Evolutionary conservation across 2,329 filamentous ascomycete genomes (phyloP).

Genomic region (Fusarium sp.): DNA sequence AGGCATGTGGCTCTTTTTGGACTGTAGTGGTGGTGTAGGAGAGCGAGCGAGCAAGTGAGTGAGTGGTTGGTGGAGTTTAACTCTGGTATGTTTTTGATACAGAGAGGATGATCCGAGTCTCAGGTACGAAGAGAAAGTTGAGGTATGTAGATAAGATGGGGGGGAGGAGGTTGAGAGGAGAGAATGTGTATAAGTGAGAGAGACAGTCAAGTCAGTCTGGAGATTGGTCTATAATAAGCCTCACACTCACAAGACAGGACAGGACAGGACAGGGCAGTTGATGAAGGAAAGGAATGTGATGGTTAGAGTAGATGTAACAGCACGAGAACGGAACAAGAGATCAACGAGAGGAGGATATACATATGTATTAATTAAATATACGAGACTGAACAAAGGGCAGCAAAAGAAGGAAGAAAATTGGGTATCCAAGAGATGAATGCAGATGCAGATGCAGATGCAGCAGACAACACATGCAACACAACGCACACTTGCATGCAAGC

Average conservation of each 20-base stretch:
- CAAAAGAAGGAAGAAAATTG: not conserved
- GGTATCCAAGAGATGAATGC: not conserved
- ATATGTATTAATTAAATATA: slow-evolving; percentile 17
- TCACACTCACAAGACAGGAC: not conserved
- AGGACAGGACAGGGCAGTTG: not conserved
- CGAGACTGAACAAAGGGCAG: slow-evolving; percentile 1
- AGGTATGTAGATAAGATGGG: slow-evolving; percentile 1
- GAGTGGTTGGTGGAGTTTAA: slow-evolving; percentile 15
- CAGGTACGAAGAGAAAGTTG: not conserved
- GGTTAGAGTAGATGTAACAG: not conserved
- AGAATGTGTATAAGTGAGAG: not conserved
- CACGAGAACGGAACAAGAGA: not conserved
- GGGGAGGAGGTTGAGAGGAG: slow-evolving; percentile 8
- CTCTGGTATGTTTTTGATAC: slow-evolving; percentile 29
- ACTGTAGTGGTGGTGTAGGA: not conserved
- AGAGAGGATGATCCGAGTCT: slow-evolving; percentile 8
- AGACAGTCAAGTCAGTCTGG: not conserved
- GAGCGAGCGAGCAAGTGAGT: not conserved
- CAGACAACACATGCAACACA: not conserved
- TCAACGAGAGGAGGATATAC: not conserved
- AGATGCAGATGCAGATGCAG: not conserved
- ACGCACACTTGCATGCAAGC: not conserved
- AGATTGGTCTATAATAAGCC: not conserved
- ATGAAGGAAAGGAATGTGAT: slow-evolving; percentile 13
- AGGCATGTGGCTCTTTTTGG: slow-evolving; percentile 12